phyloP scores from a whole-genome alignment of 2,329 filamentous ascomycete species.

The Monilinia aucupariae region DNA sequence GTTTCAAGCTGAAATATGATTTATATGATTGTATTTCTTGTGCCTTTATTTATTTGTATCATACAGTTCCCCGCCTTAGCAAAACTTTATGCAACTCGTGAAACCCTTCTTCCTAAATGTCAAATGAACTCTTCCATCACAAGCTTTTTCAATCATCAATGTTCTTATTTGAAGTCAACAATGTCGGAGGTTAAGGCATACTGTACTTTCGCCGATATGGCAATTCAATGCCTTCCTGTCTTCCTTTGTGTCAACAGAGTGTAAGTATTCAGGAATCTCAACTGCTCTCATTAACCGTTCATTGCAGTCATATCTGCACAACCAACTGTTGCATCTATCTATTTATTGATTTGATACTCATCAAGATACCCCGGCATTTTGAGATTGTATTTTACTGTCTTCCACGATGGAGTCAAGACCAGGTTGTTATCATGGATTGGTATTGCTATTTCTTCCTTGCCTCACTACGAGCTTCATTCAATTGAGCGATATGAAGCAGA shows the following conservation, averaged over 20 bases:
- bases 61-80: background rate
- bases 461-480: background rate
- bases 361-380: no score
- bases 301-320: background rate
- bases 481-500: background rate
- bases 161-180: background rate
- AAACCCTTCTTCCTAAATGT: background rate
- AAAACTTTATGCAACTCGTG: background rate
- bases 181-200: background rate
- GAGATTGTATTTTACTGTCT: background rate
- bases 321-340: background rate
- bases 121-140: background rate
- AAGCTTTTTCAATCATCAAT: background rate
- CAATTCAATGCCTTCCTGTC: background rate
- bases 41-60: background rate
- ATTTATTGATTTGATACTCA: background rate
- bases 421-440: no score
- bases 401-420: constrained; percentile 2
- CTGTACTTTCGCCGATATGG: background rate
- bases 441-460: background rate
- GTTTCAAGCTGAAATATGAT: background rate
- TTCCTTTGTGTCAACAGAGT: background rate
- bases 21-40: background rate
- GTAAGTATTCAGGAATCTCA: background rate
- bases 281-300: background rate